These are phyloP conservation scores for Liriodendron chinense DNA, from an alignment of 164 flowering plant species.

Conservation along the genomic window DNA sequence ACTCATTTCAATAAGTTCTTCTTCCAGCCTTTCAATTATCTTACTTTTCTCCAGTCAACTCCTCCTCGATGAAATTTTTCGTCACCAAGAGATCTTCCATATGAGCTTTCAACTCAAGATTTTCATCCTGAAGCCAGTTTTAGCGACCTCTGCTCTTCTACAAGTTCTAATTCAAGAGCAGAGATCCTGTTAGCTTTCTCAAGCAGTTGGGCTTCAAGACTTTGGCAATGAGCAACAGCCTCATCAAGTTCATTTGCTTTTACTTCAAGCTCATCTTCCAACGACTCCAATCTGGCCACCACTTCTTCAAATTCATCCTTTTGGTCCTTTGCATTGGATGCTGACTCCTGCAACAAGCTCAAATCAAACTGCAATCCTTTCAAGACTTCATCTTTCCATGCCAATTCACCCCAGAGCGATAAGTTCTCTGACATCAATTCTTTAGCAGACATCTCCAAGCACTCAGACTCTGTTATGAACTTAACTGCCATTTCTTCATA, in stretches of 20 bases:
- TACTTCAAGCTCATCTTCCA: constrained; percentile 50
- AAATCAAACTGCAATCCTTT: constrained; percentile 77
- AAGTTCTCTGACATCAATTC: constrained; percentile 48
- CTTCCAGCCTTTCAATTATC: constrained; percentile 48
- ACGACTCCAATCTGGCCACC: constrained; percentile 38
- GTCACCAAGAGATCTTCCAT: constrained; percentile 35
- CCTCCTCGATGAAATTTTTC: constrained; percentile 51
- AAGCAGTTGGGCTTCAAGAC: constrained; percentile 54
- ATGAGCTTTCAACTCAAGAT: constrained; percentile 37
- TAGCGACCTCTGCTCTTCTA: constrained; percentile 31
- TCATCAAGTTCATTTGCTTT: constrained; percentile 54
- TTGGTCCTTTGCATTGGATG: constrained; percentile 61
- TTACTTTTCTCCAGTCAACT: constrained; percentile 42
- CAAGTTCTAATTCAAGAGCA: constrained; percentile 44
- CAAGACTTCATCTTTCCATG: constrained; percentile 69
- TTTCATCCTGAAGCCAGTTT: constrained; percentile 38
- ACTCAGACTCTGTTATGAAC: constrained; percentile 43
- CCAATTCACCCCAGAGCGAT: constrained; percentile 54
- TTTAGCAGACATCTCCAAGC: constrained; percentile 38
- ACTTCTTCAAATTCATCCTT: constrained; percentile 68
- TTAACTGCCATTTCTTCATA: constrained; percentile 27
- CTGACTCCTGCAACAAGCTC: constrained; percentile 80
- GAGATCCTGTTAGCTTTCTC: constrained; percentile 47
- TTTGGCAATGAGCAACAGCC: constrained; percentile 33
- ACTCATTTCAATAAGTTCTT: constrained; percentile 51